Base-by-base conservation (phyloP, 345 rosid genomes). In the Psidium guajava region DNA sequence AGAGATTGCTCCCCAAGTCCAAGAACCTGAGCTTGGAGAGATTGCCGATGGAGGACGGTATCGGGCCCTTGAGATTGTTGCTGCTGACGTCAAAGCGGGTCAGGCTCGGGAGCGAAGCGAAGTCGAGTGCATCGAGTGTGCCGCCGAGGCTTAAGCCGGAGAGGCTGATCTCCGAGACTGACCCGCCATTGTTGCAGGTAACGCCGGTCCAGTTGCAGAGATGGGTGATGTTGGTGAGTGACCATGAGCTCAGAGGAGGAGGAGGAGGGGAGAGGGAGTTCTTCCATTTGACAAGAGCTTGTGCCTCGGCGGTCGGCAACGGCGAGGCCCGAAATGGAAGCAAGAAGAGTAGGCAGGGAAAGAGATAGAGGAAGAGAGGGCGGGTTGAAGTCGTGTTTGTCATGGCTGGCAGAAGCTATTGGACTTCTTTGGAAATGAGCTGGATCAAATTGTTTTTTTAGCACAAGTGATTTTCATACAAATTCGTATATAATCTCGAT, bases 151-250 rank as follows among this genome's bases (percentile, higher is more conserved):
- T 40, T 50, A 55, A 83, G 53, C 64, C 47, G 11, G 92, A 58
- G 49, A 94, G 91, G 88, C 69, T 84, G 32, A 94, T 81, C 58
- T 85, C 81, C 0, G 92, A 89, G 58, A 93, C 90, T 0, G 86
- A 54, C 54, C 69, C 82, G 6, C 87, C 28, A 25, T 87, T 2
- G 83, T 86, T 85, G 84, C 95, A 94, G 83, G 83, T 64, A 44
- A 93, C 83, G 81, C 89, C 90, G 53, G 89, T 87, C 97, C 97
- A 94, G 89, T 90, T 92, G 93, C 97, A 94, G 87, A 91, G 91
- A 73, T 81, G 89, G 88, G 51, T 54, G 88, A 91, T 10, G 87
- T 91, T 91, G 86, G 90, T 25, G 47, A 83, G 82, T 11, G 95
- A 90, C 97, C 97, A 94, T 50, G 97, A 92, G 32, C 54, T 49